These are phyloP conservation scores for Bigelowiella natans DNA, from an alignment of 78 protist genomes.

Conservation along the genomic window DNA sequence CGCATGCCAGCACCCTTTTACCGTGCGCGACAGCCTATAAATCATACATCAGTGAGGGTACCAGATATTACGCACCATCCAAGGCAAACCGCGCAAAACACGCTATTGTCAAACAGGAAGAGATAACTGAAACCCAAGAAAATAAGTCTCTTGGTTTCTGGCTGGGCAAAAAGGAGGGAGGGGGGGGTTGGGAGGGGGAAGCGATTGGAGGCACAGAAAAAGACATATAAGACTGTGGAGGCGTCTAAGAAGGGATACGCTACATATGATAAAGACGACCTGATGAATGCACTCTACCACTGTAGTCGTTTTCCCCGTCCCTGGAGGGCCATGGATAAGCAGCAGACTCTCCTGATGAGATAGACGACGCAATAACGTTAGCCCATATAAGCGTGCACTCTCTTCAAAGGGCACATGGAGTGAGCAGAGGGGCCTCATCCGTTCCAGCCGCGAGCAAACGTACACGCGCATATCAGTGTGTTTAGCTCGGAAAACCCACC, in stretches of 20 bases:
- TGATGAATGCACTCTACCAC: background rate
- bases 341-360: background rate
- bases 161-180: too few relatives aligned
- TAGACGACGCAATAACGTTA: background rate
- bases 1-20: background rate
- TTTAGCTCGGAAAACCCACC: background rate
- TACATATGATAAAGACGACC: too few relatives aligned
- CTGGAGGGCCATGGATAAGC: background rate
- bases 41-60: too few relatives aligned
- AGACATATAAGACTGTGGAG: too few relatives aligned
- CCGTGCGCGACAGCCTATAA: background rate
- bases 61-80: too few relatives aligned
- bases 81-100: too few relatives aligned
- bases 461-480: background rate
- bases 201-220: too few relatives aligned
- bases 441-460: background rate
- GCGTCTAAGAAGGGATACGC: too few relatives aligned
- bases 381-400: background rate
- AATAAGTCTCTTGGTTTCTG: too few relatives aligned
- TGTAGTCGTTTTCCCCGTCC: background rate
- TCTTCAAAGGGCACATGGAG: background rate
- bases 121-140: too few relatives aligned
- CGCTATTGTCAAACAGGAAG: too few relatives aligned
- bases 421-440: background rate
- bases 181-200: too few relatives aligned